These are phyloP conservation scores for Nymphaea colorata DNA, from an alignment of 164 flowering plant genomes.

Conservation along the genomic window DNA sequence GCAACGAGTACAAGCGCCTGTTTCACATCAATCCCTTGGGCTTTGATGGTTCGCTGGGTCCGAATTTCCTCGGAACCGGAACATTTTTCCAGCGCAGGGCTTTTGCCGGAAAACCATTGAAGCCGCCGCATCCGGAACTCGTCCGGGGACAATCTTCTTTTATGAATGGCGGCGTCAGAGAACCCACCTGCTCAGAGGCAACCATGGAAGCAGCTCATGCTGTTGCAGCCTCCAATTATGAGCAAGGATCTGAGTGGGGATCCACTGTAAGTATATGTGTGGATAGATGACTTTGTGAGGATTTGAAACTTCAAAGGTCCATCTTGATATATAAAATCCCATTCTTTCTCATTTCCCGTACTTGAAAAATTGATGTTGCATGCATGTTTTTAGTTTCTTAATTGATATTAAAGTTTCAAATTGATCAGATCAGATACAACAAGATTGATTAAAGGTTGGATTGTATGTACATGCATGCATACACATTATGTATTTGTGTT, in stretches of 20 bases:
- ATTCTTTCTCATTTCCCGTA: neutral
- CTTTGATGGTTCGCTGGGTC: slow-evolving; percentile 44
- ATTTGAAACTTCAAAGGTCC: neutral
- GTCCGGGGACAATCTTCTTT: slow-evolving; percentile 18
- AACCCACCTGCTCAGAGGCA: slow-evolving; percentile 12
- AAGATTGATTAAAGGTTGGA: too few relatives aligned
- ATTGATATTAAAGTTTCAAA: too few relatives aligned
- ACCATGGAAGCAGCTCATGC: slow-evolving; percentile 24
- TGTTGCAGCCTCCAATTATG: slow-evolving; percentile 45
- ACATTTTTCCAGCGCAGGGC: slow-evolving; percentile 40
- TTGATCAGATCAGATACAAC: too few relatives aligned
- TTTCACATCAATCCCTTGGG: slow-evolving; percentile 34
- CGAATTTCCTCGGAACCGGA: slow-evolving; percentile 47
- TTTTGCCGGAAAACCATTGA: slow-evolving; percentile 37
- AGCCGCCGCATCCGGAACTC: slow-evolving; percentile 10
- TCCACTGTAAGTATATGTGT: slow-evolving; percentile 24
- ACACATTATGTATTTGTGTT: too few relatives aligned
- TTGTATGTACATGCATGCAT: too few relatives aligned
- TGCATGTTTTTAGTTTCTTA: too few relatives aligned
- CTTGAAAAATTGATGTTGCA: neutral
- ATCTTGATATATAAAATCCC: neutral
- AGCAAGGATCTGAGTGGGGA: slow-evolving; percentile 47
- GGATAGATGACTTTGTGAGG: neutral
- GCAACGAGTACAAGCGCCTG: slow-evolving; percentile 18
- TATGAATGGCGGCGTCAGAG: slow-evolving; percentile 1